These are phyloP conservation scores for Phtheirospermum japonicum DNA, from an alignment of 257 asterid species.

Conservation along the genomic window DNA sequence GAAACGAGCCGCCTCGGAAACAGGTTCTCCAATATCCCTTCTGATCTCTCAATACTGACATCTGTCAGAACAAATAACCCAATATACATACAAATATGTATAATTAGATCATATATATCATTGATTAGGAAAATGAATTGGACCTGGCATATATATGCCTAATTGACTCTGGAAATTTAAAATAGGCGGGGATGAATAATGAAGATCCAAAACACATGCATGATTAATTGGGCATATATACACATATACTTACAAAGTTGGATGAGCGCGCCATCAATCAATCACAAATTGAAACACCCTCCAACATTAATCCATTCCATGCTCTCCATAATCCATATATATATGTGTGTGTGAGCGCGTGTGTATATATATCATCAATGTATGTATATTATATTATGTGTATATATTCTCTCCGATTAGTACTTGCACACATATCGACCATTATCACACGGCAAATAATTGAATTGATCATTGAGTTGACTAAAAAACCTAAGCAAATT, in stretches of 20 bases:
- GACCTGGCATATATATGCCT: no score
- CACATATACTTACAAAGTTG: conserved; percentile 28
- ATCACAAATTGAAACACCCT: conserved; percentile 14
- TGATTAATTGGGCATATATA: neutral
- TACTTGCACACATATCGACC: neutral
- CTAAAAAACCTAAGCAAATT: neutral
- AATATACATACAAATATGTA: no score
- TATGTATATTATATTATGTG: neutral
- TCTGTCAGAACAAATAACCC: conserved; percentile 27
- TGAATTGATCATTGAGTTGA: conserved; percentile 17
- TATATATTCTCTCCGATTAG: neutral
- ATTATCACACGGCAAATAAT: neutral
- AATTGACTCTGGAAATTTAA: no score
- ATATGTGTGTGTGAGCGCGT: no score
- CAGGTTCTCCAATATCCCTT: conserved; percentile 36
- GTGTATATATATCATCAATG: neutral
- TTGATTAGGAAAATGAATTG: no score
- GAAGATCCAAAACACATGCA: neutral
- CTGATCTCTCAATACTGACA: conserved; percentile 36
- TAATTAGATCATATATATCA: neutral
- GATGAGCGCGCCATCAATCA: conserved; percentile 35
- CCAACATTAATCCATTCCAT: conserved; percentile 1
- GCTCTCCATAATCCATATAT: conserved; percentile 18
- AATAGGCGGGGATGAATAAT: no score
- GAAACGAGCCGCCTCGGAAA: conserved; percentile 36